Percentiles rank a stretch among this genome's conserved stretches.
phyloP scores from a whole-genome alignment of 257 asterid species.

The Ballota nigra region DNA sequence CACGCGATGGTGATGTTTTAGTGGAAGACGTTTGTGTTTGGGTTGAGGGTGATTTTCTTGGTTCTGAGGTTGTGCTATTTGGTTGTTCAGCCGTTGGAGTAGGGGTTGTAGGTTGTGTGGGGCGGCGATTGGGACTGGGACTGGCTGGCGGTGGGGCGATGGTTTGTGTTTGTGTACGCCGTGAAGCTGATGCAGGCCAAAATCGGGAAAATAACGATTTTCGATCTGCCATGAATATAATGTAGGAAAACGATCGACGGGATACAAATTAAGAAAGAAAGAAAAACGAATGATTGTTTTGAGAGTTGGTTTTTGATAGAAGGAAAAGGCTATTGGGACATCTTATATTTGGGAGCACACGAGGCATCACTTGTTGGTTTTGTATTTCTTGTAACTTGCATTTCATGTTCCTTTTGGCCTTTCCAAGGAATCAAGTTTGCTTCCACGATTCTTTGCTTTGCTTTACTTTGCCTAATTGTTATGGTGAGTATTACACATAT shows the following conservation, averaged over 20 bases:
- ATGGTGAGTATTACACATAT: no score
- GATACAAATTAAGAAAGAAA: no score
- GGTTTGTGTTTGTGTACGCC: constrained; percentile 38
- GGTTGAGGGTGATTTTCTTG: constrained; percentile 22
- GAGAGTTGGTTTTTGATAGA: constrained; percentile 9
- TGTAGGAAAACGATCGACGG: no score
- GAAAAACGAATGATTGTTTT: no score
- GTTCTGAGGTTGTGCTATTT: constrained; percentile 7
- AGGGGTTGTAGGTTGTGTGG: constrained; percentile 12
- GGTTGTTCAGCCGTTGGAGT: constrained; percentile 10
- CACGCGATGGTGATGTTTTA: constrained; percentile 39
- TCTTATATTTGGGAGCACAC: constrained; percentile 30
- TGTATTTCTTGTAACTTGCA: constrained; percentile 9
- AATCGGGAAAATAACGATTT: constrained; percentile 48
- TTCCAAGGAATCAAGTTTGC: constrained; percentile 34
- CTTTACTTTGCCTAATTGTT: no score
- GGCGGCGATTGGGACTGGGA: constrained; percentile 20
- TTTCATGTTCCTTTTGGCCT: constrained; percentile 16
- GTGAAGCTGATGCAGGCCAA: constrained; percentile 36
- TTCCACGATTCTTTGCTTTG: no score
- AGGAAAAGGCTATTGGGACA: constrained; percentile 13
- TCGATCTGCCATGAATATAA: constrained; percentile 62
- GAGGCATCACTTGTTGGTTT: no score
- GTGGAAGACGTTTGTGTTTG: constrained; percentile 15
- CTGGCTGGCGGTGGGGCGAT: no score